Conservation (phyloP, 2,329 filamentous ascomycete genomes). For the Talaromyces amestolkiae region DNA sequence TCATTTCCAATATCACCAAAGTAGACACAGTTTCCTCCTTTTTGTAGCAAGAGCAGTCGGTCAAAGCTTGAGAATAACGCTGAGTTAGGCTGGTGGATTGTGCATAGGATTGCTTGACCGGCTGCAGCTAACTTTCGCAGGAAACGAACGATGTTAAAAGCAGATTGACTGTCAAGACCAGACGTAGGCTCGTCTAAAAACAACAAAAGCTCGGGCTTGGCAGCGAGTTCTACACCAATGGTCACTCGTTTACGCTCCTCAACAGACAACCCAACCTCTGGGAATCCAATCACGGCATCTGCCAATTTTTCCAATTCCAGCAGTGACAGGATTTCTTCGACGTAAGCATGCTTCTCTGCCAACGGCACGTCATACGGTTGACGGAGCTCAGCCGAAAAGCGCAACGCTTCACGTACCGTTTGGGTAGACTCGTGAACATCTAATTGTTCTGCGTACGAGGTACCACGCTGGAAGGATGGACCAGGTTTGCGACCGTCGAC, state of each 20-base stretch:
- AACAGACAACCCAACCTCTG: conserved; percentile 60
- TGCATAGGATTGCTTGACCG: conserved; percentile 60
- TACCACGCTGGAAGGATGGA: conserved; percentile 62
- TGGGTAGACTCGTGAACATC: conserved; percentile 62
- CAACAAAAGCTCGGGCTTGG: conserved; percentile 54
- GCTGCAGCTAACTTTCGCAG: conserved; percentile 58
- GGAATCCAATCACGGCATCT: conserved; percentile 63
- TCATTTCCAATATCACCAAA: conserved; percentile 55
- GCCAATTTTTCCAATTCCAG: conserved; percentile 65
- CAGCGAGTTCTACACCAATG: conserved; percentile 39
- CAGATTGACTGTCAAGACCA: conserved; percentile 58
- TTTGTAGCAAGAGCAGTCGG: conserved; percentile 54
- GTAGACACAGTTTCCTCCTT: conserved; percentile 55
- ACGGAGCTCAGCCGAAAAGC: conserved; percentile 64
- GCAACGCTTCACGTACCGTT: conserved; percentile 64
- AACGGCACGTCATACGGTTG: conserved; percentile 59
- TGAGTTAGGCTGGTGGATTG: conserved; percentile 60
- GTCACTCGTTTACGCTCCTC: conserved; percentile 44
- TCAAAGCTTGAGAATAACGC: conserved; percentile 59
- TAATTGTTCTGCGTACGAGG: conserved; percentile 64
- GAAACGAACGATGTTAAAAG: conserved; percentile 60
- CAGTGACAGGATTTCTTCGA: conserved; percentile 64
- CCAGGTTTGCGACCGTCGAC: conserved; percentile 59
- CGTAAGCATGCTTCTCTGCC: conserved; percentile 63
- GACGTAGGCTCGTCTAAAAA: conserved; percentile 64